Conservation (phyloP, 257 asterid genomes). For the Datura wrightii region DNA sequence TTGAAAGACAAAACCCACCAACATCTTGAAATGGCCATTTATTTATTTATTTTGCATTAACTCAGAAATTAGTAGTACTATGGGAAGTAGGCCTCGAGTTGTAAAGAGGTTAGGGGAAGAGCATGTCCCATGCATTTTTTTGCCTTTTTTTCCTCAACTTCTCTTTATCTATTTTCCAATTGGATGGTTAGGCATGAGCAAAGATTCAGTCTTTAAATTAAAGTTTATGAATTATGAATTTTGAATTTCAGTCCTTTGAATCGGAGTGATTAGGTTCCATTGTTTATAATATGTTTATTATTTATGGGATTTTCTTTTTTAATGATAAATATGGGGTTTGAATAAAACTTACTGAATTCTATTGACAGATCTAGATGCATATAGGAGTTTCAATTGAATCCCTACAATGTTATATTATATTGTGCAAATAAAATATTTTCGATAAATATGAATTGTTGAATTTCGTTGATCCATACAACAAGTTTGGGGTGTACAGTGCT, state of each 20-base stretch:
- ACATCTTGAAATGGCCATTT: conserved; percentile 41
- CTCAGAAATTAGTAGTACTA: not conserved
- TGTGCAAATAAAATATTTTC: not conserved
- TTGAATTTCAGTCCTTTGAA: not conserved
- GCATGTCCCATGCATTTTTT: conserved; percentile 1
- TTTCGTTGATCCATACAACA: not conserved
- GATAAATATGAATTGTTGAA: not conserved
- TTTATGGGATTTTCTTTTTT: no score
- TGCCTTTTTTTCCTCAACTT: not conserved
- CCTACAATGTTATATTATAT: not conserved
- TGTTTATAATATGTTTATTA: no score
- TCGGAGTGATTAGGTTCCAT: not conserved
- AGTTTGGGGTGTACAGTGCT: not conserved
- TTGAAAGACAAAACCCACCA: conserved; percentile 52
- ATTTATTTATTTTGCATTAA: conserved; percentile 23
- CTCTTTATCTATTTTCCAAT: not conserved
- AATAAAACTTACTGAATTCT: no score
- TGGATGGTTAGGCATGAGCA: not conserved
- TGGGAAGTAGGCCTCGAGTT: conserved; percentile 27
- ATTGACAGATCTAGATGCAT: not conserved
- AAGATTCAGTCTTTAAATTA: not conserved
- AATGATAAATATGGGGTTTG: no score
- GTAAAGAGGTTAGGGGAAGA: conserved; percentile 33
- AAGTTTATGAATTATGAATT: not conserved
- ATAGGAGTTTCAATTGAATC: not conserved